Conservation (phyloP, 1,284 basidiomycete genomes). For the Chondrostereum purpureum region DNA sequence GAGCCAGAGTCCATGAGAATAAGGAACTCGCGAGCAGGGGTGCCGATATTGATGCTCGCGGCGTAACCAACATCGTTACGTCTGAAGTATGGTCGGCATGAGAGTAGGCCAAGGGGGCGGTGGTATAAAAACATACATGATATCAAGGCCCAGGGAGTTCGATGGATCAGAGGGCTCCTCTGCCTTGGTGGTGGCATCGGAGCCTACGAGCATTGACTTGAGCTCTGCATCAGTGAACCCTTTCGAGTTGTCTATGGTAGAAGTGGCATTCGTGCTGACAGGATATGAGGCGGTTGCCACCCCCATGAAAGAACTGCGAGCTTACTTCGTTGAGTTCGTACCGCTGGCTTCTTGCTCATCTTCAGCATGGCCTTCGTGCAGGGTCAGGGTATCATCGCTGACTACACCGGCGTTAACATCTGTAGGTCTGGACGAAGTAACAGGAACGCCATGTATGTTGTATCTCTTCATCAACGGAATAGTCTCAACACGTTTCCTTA, state of each 20-base stretch:
- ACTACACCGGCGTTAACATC: background rate
- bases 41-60: conserved; percentile 55
- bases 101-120: background rate
- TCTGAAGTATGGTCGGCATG: background rate
- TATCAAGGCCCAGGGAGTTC: conserved; percentile 66
- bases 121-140: conserved; percentile 42
- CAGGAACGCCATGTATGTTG: background rate
- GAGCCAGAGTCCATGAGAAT: conserved; percentile 68
- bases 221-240: background rate
- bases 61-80: conserved; percentile 32
- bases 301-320: too few relatives aligned
- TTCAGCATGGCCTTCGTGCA: background rate
- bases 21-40: conserved; percentile 49
- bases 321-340: too few relatives aligned
- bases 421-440: too few relatives aligned
- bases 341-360: background rate
- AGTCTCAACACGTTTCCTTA: conserved; percentile 45
- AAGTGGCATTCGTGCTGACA: background rate
- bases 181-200: conserved; percentile 42
- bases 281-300: background rate
- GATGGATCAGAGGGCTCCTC: conserved; percentile 37
- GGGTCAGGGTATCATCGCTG: background rate
- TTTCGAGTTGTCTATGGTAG: background rate
- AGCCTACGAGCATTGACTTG: background rate
- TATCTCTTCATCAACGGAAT: conserved; percentile 17